Percentiles rank a stretch among this genome's conserved stretches.
Conservation (phyloP, 108 stramenopile species). For the Schizochytrium sp. region DNA sequence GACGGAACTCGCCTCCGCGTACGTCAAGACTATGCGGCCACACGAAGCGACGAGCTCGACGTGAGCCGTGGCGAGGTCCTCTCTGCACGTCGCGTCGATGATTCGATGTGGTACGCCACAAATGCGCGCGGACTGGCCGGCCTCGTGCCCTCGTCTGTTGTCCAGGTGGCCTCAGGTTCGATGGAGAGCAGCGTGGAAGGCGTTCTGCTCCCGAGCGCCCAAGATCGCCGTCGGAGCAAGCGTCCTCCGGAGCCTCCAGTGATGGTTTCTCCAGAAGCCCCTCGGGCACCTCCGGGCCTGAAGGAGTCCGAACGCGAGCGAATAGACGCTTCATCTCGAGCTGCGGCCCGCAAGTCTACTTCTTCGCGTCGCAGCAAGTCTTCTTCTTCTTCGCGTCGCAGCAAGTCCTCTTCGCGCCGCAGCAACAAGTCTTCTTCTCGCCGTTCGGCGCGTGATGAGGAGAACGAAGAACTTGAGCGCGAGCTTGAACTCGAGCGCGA, state of each 20-base stretch:
- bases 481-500: background rate
- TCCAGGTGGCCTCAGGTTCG: background rate
- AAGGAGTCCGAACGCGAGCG: background rate
- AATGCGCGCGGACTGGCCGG: background rate
- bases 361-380: too few relatives aligned
- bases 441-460: background rate
- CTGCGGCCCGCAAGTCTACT: too few relatives aligned
- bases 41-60: conserved; percentile 15
- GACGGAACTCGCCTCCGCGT: background rate
- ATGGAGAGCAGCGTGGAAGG: background rate
- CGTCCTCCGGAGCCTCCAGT: background rate
- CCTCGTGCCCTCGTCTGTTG: background rate
- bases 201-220: background rate
- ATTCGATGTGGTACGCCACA: background rate
- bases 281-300: background rate
- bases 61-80: background rate
- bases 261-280: background rate
- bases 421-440: too few relatives aligned
- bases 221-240: background rate
- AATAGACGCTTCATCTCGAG: background rate
- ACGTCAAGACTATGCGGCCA: background rate
- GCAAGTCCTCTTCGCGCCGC: too few relatives aligned
- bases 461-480: background rate
- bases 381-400: too few relatives aligned
- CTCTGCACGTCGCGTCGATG: background rate